Base-by-base conservation (phyloP, 306 rosid genomes). In the Senna tora region DNA sequence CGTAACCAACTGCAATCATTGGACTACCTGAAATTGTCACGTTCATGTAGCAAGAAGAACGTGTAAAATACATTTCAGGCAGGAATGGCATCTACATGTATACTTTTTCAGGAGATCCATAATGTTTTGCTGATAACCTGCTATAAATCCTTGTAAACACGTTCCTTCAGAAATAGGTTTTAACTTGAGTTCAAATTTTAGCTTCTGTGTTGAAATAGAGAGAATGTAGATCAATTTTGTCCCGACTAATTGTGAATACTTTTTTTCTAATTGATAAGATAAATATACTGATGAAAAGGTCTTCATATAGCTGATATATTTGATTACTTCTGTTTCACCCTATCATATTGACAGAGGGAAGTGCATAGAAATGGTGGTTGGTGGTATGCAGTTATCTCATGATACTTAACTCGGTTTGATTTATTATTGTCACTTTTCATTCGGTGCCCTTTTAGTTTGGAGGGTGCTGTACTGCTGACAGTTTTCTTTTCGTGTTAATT, bases 31-130 rank as follows among this genome's bases (percentile, higher is more conserved):
- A 81, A 60, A 73, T 60, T 93, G 81, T 89, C 94, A 12, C 88
- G 5, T 36, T 89, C 87, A 13, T 80, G 80, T 75, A 80, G 84
- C 87, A 94, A 91, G 90, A 94, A 94, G 82, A 87, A 84, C 73
- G 75, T 83, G 46, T 94, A 69, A 88, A 55, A 71, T 72, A 73
- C 69, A 51, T 33, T 30, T 54, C 50, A 74, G 77, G 64, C 47
- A 16, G 45, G 77, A 46, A 64, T 57, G 77, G 59, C 75, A 32
- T 42, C 56, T 62, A 45, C 60, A 33, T 72, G 50, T 43, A 67
- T 75, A 65, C 65, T 64, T 56, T 74, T 50, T 68, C 75, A 58
- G 59, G 67, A 83, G 71, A 76, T 82, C 65, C 75, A 51, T 65
- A 71, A 52, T 72, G 74, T 78, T 63, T 83, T 86, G 66, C 69